Evolutionary conservation across 208 protist genomes (phyloP).

Genomic region (Crithidia thermophila): DNA sequence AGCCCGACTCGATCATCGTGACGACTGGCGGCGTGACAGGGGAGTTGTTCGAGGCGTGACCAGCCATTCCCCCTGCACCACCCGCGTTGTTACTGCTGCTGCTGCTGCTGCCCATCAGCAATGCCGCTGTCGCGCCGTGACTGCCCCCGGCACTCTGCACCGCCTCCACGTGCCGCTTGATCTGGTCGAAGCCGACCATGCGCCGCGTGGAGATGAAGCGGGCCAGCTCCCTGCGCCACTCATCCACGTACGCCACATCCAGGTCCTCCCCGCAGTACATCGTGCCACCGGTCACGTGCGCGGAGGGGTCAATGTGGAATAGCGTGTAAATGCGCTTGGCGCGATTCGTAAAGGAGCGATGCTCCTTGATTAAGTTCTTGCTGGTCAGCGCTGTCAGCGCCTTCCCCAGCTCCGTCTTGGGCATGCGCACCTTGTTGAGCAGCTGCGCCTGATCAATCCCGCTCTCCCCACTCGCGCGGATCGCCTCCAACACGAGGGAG

Average conservation of each 20-base stretch:
- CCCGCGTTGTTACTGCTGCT: not conserved
- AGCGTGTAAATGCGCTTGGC: constrained; percentile 87
- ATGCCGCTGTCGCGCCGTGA: too few species aligned
- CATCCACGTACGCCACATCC: constrained; percentile 80
- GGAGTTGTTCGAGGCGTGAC: too few species aligned
- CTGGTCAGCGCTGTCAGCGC: constrained; percentile 50
- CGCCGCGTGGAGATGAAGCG: constrained; percentile 36
- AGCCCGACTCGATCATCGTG: constrained; percentile 25
- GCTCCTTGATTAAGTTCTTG: constrained; percentile 74
- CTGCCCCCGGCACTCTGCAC: constrained; percentile 25
- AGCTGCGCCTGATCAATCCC: constrained; percentile 82
- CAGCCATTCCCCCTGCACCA: not conserved
- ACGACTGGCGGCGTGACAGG: constrained; percentile 3
- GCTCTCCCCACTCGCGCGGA: constrained; percentile 62
- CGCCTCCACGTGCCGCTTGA: constrained; percentile 52
- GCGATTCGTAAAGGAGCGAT: constrained; percentile 78
- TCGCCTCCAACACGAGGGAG: constrained; percentile 62
- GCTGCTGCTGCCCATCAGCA: constrained; percentile 1
- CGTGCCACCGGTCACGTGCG: constrained; percentile 76
- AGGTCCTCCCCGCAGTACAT: constrained; percentile 87
- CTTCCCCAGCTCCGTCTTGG: constrained; percentile 75
- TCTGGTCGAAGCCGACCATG: constrained; percentile 64
- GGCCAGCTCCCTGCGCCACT: constrained; percentile 47
- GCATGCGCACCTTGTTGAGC: constrained; percentile 51
- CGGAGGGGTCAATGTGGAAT: constrained; percentile 77